Evolutionary conservation across 495 filamentous ascomycete species (phyloP).

Genomic region (Aspergillus saccharolyticus): DNA sequence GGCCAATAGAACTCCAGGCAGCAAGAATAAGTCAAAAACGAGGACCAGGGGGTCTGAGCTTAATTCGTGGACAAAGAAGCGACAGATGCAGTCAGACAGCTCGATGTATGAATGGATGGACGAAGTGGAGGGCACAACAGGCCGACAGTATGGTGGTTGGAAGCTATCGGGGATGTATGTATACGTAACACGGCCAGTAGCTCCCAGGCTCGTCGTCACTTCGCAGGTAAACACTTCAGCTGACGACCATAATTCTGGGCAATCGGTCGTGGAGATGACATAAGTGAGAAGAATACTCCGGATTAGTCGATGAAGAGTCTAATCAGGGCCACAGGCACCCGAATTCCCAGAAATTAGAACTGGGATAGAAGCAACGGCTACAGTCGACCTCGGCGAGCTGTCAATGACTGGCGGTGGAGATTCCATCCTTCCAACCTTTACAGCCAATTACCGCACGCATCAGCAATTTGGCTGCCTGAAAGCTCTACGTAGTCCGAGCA

Average conservation of each 20-base stretch:
- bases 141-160: conserved; percentile 9
- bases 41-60: not conserved
- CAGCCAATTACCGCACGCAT: not conserved
- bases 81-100: not conserved
- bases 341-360: conserved; percentile 6
- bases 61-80: not conserved
- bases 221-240: not conserved
- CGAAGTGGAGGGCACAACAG: conserved; percentile 2
- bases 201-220: not conserved
- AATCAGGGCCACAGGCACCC: conserved; percentile 9
- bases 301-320: too few relatives aligned
- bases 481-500: too few relatives aligned
- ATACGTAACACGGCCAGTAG: conserved; percentile 16
- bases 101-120: conserved; percentile 1
- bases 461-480: not conserved
- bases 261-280: not conserved
- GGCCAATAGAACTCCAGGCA: conserved; percentile 6
- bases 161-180: conserved; percentile 7
- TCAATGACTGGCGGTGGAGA: conserved; percentile 1
- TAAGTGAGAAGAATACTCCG: too few relatives aligned
- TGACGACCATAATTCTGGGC: not conserved
- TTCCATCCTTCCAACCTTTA: not conserved
- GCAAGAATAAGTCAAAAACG: not conserved
- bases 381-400: not conserved
- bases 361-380: not conserved